Base-by-base conservation (phyloP, 2,329 filamentous ascomycete genomes). In the Aureobasidium zeae region DNA sequence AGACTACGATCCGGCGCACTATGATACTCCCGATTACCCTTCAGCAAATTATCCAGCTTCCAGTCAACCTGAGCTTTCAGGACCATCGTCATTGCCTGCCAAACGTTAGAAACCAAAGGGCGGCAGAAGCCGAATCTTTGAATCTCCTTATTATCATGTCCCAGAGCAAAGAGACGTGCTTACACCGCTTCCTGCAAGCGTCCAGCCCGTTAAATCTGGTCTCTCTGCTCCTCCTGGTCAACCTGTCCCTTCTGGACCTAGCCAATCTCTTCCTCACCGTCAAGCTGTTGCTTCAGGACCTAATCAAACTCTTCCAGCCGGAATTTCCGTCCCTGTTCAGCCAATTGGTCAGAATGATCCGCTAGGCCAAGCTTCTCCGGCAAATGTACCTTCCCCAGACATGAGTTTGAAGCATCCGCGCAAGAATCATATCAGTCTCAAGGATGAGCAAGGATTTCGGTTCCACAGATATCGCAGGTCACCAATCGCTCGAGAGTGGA, bases 401-500 rank as follows among this genome's bases (percentile, higher is more conserved):
- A 19, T 57, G 38, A 57, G 54, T 45, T 50, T 59, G 51, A 53
- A 51, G 32, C 52, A 60, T 50, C 58, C 57, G 35, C 55, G 55
- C 30, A 57, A 54, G 38, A 52, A 54, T 22, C 60, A 63, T 44
- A 53, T 62, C 49, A 59, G 55, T 20, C 51, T 63, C 5, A 50
- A 49, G 12, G 54, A 55, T 9, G 58, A 54, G 28, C 64, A 65
- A 34, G 62, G 56, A 6, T 68, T 65, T 45, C 67, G 57, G 50
- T 58, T 65, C 4, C 63, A 56, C 35, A 62, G 53, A 22, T 61
- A 64, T 47, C 73, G 79, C 49, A 69, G 74, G 19, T 74, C 79
- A 47, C 77, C 79, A 0, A 77, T 86, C 53, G 81, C 83, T 21
- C 72, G 83, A 55, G 81, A 87, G 53, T 89, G 76, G 84, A 76